phyloP scores from a whole-genome alignment of 176 grass and related monocot genomes.

The Musa beccarii region DNA sequence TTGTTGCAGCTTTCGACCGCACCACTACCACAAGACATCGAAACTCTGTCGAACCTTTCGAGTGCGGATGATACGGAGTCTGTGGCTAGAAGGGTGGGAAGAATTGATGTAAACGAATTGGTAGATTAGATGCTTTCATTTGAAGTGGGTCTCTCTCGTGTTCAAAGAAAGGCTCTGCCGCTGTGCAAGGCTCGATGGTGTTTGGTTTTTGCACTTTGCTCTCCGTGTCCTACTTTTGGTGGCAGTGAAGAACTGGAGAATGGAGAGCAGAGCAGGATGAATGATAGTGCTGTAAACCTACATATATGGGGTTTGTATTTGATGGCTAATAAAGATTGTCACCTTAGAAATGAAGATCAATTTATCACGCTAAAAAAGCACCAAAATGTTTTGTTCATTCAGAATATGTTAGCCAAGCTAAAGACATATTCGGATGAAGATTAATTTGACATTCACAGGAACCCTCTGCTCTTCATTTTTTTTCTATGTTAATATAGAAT shows the following conservation, averaged over 20 bases:
- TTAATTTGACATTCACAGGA: no score
- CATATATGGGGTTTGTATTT: no score
- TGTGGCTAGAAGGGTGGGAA: background rate
- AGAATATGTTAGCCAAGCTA: background rate
- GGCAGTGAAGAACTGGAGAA: background rate
- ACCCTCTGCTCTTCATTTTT: no score
- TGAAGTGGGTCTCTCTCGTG: background rate
- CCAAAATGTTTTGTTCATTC: background rate
- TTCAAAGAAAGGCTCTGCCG: background rate
- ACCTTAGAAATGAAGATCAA: background rate
- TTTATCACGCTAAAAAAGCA: background rate
- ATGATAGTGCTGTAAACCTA: background rate
- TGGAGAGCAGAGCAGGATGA: background rate
- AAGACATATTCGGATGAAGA: no score
- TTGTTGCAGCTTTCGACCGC: slow-evolving; percentile 3
- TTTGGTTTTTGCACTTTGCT: background rate
- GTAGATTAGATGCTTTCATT: background rate
- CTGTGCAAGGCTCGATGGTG: background rate
- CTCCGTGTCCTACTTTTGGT: background rate
- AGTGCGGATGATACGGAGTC: background rate
- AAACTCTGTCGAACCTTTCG: background rate
- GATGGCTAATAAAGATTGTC: background rate
- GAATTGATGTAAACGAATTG: background rate
- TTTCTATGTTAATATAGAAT: no score
- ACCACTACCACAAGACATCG: background rate